Conservation (phyloP, 1,284 basidiomycete species). For the Sanguinoderma infundibulare region DNA sequence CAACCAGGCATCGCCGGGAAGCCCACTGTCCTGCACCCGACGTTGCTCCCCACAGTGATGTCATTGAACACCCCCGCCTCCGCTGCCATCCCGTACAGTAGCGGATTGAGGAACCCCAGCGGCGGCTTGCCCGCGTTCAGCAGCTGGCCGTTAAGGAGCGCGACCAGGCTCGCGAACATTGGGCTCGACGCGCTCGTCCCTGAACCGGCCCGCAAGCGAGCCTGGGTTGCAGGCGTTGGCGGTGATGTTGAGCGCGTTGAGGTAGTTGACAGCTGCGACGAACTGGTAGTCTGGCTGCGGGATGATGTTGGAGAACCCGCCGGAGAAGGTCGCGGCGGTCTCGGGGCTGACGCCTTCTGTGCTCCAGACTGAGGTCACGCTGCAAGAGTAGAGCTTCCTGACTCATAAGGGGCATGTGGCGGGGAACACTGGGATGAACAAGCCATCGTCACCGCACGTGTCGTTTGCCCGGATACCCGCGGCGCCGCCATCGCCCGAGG, state of each 20-base stretch:
- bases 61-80: slow-evolving; percentile 55
- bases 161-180: slow-evolving; percentile 60
- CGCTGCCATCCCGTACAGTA: slow-evolving; percentile 49
- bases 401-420: slow-evolving; percentile 42
- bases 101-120: slow-evolving; percentile 66
- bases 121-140: slow-evolving; percentile 50
- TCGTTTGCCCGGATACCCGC: slow-evolving; percentile 59
- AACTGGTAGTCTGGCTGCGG: slow-evolving; percentile 42
- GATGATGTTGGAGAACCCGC: slow-evolving; percentile 52
- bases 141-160: slow-evolving; percentile 62
- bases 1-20: slow-evolving; percentile 56
- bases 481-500: slow-evolving; percentile 69
- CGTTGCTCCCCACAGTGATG: slow-evolving; percentile 52
- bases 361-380: slow-evolving; percentile 61
- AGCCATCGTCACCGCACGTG: slow-evolving; percentile 46
- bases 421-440: slow-evolving; percentile 66
- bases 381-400: slow-evolving; percentile 41
- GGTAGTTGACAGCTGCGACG: slow-evolving; percentile 35
- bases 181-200: slow-evolving; percentile 67
- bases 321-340: slow-evolving; percentile 46
- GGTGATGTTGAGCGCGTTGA: slow-evolving; percentile 23
- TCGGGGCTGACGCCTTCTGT: slow-evolving; percentile 50
- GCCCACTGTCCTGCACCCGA: slow-evolving; percentile 39
- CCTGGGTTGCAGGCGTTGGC: slow-evolving; percentile 5
- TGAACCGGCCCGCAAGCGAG: slow-evolving; percentile 23